These are phyloP conservation scores for Tetrahymena elliotti DNA, from an alignment of 73 alveolate species.

Conservation along the genomic window DNA sequence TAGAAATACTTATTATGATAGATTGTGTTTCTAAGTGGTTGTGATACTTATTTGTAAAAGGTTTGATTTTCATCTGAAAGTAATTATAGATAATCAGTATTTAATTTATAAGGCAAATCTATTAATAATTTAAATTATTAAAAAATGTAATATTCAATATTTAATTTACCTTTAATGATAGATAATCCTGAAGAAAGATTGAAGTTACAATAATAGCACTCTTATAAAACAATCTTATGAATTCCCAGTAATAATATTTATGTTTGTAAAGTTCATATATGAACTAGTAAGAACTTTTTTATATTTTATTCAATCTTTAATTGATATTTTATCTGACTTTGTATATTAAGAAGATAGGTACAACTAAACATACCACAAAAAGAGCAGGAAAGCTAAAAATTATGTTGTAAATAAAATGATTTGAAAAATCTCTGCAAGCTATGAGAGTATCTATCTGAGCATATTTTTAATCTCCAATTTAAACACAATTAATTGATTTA, in stretches of 20 bases:
- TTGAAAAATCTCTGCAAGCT: background rate
- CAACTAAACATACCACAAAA: background rate
- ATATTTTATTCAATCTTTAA: background rate
- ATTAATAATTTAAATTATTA: background rate
- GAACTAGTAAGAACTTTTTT: background rate
- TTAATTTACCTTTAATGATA: background rate
- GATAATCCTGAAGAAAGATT: background rate
- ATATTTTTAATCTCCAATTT: background rate
- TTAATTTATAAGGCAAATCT: background rate
- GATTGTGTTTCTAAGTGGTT: background rate
- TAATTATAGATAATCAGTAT: background rate
- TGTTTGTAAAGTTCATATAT: background rate
- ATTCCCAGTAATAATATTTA: background rate
- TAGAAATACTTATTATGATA: background rate
- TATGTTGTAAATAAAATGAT: background rate
- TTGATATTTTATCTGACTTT: background rate
- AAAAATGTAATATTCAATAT: background rate
- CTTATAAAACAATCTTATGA: background rate
- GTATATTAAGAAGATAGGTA: background rate
- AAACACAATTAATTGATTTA: background rate
- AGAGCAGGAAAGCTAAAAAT: background rate
- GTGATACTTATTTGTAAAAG: background rate
- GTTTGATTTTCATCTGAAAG: background rate
- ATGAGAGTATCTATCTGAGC: background rate
- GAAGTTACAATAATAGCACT: background rate